Evolutionary conservation across 148 eudicot species (phyloP), one percentile per base, ranked within the genome.

Genomic region (Amaranthus cruentus): DNA sequence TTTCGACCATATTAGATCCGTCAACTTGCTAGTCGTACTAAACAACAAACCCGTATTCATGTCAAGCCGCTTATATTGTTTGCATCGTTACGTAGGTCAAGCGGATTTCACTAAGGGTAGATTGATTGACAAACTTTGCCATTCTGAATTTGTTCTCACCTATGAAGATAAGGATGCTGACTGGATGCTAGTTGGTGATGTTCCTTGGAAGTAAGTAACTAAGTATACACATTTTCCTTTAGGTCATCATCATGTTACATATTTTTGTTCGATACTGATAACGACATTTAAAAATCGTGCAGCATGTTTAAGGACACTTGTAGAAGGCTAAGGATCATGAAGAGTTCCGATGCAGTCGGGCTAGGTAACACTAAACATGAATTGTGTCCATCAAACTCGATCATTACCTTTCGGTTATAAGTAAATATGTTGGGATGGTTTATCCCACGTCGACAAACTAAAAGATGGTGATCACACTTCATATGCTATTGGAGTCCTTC

Each of bases 141-240:
- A 81, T 69, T 88, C 89, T 52, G 92, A 88, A 46, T 85, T 83
- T 49, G 92, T 86, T 65, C 88, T 88, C 9, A 84, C 89, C 12
- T 88, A 88, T 62, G 92, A 88, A 79, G 92, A 88, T 77, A 88
- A 85, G 56, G 89, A 88, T 51, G 88, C 88, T 67, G 92, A 88
- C 62, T 88, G 89, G 92, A 88, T 88, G 92, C 89, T 88, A 58
- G 92, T 88, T 50, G 92, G 92, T 9, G 92, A 88, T 75, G 89
- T 88, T 73, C 92, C 92, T n/a, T 88, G 92, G 92, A 81, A 84
- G 92, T 88, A 84, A 86, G 92, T 77, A 7, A 51, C 44, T 53
- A 49, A 47, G 43, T 9, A 11, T 13, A 57, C 7, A 13, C 2
- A 64, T 8, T 12, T 5, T 64, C 68, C 69, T 51, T 51, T 43